phyloP scores from a whole-genome alignment of 768 basidiomycete genomes.

The Lactifluus hygrophoroides region DNA sequence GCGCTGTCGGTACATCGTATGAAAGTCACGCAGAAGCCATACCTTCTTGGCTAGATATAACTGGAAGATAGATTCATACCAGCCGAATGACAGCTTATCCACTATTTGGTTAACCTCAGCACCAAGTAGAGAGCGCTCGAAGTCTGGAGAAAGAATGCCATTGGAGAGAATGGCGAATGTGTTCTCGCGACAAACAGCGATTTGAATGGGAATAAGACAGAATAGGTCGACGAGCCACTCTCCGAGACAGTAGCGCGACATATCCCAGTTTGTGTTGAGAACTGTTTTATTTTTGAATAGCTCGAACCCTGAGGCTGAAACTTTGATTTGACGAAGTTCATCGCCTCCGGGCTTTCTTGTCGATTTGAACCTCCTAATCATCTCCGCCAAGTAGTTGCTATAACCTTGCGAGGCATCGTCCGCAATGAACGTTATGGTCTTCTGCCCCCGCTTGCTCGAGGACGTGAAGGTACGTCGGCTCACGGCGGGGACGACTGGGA shows the following conservation, averaged over 20 bases:
- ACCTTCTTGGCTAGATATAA: too few relatives aligned
- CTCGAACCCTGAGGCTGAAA: constrained; percentile 28
- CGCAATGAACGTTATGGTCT: too few relatives aligned
- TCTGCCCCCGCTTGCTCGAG: too few relatives aligned
- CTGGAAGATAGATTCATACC: constrained; percentile 42
- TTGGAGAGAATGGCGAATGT: background rate
- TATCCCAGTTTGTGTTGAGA: constrained; percentile 6
- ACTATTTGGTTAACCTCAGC: constrained; percentile 47
- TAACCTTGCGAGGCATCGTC: too few relatives aligned
- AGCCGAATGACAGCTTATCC: constrained; percentile 47
- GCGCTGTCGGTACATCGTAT: too few relatives aligned
- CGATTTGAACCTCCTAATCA: too few relatives aligned
- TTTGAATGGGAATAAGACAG: constrained; percentile 57
- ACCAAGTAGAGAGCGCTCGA: constrained; percentile 38
- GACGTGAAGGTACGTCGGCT: too few relatives aligned
- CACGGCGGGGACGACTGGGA: too few relatives aligned
- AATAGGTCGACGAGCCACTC: constrained; percentile 57
- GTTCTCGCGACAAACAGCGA: constrained; percentile 19
- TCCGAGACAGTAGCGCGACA: constrained; percentile 38
- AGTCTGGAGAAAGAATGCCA: background rate
- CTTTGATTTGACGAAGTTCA: constrained; percentile 25
- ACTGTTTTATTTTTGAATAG: constrained; percentile 21
- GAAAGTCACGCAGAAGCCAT: too few relatives aligned
- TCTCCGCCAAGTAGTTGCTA: too few relatives aligned
- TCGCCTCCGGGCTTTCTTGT: background rate